A percentile compares a stretch with the other conserved stretches of the same genome.
Evolutionary conservation across 164 flowering plant species (phyloP).

Genomic region (Kalanchoe fedtschenkoi): DNA sequence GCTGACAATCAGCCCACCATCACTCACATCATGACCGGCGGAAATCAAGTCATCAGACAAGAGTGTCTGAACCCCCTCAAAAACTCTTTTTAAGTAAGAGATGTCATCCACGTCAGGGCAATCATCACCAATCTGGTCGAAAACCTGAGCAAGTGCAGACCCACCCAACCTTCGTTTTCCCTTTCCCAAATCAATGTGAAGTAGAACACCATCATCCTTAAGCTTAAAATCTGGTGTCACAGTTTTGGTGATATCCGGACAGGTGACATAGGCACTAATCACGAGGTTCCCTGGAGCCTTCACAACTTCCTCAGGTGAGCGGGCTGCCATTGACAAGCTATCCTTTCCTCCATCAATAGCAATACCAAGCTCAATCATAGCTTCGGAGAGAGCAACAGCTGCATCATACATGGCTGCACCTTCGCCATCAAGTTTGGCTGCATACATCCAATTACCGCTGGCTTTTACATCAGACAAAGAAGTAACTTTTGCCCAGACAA

Average conservation of each 20-base stretch:
- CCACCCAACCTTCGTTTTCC: constrained; percentile 88
- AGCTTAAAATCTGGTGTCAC: constrained; percentile 92
- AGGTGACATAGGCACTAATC: constrained; percentile 77
- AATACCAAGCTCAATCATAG: constrained; percentile 84
- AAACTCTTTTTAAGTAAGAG: constrained; percentile 55
- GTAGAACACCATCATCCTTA: constrained; percentile 62
- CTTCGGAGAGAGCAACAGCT: constrained; percentile 71
- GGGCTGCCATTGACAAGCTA: constrained; percentile 97
- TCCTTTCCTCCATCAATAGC: constrained; percentile 99
- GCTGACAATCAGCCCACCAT: constrained; percentile 71
- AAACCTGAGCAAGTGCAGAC: constrained; percentile 89
- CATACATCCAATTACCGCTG: constrained; percentile 99
- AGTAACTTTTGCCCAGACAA: constrained; percentile 88
- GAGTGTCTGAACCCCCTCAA: constrained; percentile 60
- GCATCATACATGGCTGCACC: constrained; percentile 98
- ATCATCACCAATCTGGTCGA: constrained; percentile 75
- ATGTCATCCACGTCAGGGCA: constrained; percentile 91
- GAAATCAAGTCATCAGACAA: constrained; percentile 56
- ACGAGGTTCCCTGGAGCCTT: constrained; percentile 96
- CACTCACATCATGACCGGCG: constrained; percentile 94
- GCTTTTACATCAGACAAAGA: constrained; percentile 88
- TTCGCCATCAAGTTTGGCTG: constrained; percentile 96
- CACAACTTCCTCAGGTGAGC: constrained; percentile 67
- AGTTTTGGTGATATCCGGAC: constrained; percentile 86
- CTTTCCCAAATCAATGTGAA: constrained; percentile 79